phyloP scores from a whole-genome alignment of 2,329 filamentous ascomycete species.

The Phyllosticta citrichinensis region DNA sequence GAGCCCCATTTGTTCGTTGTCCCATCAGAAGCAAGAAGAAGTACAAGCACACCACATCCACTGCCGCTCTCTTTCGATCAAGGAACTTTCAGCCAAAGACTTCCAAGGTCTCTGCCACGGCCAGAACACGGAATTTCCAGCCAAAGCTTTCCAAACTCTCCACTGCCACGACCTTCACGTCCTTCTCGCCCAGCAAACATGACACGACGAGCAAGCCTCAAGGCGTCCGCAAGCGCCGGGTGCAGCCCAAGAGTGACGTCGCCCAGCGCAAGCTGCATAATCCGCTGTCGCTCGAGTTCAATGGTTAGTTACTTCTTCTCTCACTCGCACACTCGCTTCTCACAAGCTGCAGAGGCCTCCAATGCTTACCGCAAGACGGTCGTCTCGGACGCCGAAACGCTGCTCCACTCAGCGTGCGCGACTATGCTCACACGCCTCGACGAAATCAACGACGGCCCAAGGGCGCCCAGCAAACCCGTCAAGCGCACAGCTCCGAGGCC shows the following conservation, averaged over 20 bases:
- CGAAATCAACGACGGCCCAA: not conserved
- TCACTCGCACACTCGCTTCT: not conserved
- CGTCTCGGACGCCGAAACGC: slow-evolving; percentile 13
- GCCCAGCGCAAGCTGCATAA: slow-evolving; percentile 14
- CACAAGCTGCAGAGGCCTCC: slow-evolving; percentile 18
- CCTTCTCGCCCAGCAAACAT: not conserved
- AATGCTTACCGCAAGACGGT: slow-evolving; percentile 19
- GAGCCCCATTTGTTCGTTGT: not conserved
- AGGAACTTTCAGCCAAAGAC: too few relatives aligned
- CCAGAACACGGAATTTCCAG: too few relatives aligned
- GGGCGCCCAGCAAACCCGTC: slow-evolving; percentile 12
- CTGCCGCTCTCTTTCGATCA: slow-evolving; percentile 2
- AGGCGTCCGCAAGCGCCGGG: not conserved
- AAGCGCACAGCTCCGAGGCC: slow-evolving; percentile 16
- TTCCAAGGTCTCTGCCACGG: too few relatives aligned
- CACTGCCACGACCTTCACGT: too few relatives aligned
- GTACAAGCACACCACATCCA: not conserved
- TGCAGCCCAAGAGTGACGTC: not conserved
- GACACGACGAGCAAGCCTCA: slow-evolving; percentile 3
- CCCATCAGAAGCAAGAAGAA: not conserved
- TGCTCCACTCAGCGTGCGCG: slow-evolving; percentile 14
- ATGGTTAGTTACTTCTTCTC: slow-evolving; percentile 14
- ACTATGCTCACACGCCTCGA: slow-evolving; percentile 13
- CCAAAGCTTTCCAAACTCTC: too few relatives aligned
- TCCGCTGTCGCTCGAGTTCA: slow-evolving; percentile 20